Percentiles rank a stretch among this genome's conserved stretches.
Evolutionary conservation across 2,329 filamentous ascomycete species (phyloP).

Genomic region (Colletotrichum tropicale): DNA sequence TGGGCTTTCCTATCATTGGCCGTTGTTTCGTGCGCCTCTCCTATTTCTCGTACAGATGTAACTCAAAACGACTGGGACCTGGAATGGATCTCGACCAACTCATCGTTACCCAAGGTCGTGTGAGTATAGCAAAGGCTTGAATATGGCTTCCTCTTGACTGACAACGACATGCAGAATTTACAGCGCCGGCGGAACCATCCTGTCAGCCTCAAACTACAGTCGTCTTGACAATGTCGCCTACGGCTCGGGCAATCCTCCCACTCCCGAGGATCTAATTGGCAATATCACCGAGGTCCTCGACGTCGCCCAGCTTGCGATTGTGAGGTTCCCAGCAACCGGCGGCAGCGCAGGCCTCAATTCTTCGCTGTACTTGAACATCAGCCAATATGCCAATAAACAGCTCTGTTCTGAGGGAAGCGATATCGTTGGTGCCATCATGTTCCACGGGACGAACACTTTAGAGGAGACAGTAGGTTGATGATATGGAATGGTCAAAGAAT

Average conservation of each 20-base stretch:
- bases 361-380: slow-evolving; percentile 35
- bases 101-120: slow-evolving; percentile 30
- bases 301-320: slow-evolving; percentile 33
- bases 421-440: slow-evolving; percentile 32
- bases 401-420: slow-evolving; percentile 34
- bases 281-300: slow-evolving; percentile 34
- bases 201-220: slow-evolving; percentile 38
- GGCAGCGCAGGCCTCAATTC: slow-evolving; percentile 35
- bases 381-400: slow-evolving; percentile 32
- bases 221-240: slow-evolving; percentile 37
- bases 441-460: slow-evolving; percentile 59
- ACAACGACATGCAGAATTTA: slow-evolving; percentile 18
- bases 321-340: slow-evolving; percentile 27
- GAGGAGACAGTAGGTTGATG: slow-evolving; percentile 48
- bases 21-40: neutral
- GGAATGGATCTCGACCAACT: slow-evolving; percentile 28
- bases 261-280: slow-evolving; percentile 27
- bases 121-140: slow-evolving; percentile 3
- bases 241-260: slow-evolving; percentile 28
- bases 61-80: slow-evolving; percentile 1
- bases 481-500: neutral
- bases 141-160: neutral
- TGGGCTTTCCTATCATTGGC: neutral
- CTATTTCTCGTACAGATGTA: neutral
- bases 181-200: slow-evolving; percentile 32